Percentiles rank a stretch among this genome's conserved stretches.
Evolutionary conservation across 2,329 filamentous ascomycete genomes (phyloP).

Genomic region (Orbilia blumenaviensis): DNA sequence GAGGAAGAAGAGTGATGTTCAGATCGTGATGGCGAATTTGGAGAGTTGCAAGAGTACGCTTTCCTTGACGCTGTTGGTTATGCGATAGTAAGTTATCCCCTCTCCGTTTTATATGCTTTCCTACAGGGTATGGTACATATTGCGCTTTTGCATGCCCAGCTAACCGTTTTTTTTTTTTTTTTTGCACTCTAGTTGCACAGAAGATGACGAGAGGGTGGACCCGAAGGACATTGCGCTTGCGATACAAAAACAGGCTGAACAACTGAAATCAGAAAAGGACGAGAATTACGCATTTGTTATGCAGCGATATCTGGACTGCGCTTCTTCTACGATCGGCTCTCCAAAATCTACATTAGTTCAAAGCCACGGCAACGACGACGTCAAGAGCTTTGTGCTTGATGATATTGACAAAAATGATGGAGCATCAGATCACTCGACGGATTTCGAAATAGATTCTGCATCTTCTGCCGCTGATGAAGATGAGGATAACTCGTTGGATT

Average conservation of each 20-base stretch:
- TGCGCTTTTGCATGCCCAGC: background rate
- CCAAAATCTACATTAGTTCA: constrained; percentile 45
- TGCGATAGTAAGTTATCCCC: constrained; percentile 43
- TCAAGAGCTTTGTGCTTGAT: constrained; percentile 34
- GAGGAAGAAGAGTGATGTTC: constrained; percentile 50
- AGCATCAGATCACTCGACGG: background rate
- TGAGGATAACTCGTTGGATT: background rate
- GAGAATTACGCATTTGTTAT: constrained; percentile 47
- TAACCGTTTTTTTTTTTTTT: no score
- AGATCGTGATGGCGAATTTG: constrained; percentile 25
- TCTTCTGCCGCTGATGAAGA: background rate
- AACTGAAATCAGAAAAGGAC: constrained; percentile 47
- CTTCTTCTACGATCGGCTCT: constrained; percentile 48
- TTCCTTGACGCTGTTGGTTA: constrained; percentile 43
- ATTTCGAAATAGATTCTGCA: constrained; percentile 2
- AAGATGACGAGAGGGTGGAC: constrained; percentile 33
- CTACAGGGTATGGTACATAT: no score
- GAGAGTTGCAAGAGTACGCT: constrained; percentile 53
- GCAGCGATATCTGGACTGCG: constrained; percentile 48
- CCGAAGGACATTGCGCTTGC: constrained; percentile 40
- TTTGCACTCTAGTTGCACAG: constrained; percentile 19
- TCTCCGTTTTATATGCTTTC: background rate
- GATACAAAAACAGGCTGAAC: constrained; percentile 37
- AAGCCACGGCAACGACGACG: constrained; percentile 10
- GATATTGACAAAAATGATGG: no score